Base-by-base conservation (phyloP, 768 basidiomycete genomes). In the Leccinum disarticulatum region DNA sequence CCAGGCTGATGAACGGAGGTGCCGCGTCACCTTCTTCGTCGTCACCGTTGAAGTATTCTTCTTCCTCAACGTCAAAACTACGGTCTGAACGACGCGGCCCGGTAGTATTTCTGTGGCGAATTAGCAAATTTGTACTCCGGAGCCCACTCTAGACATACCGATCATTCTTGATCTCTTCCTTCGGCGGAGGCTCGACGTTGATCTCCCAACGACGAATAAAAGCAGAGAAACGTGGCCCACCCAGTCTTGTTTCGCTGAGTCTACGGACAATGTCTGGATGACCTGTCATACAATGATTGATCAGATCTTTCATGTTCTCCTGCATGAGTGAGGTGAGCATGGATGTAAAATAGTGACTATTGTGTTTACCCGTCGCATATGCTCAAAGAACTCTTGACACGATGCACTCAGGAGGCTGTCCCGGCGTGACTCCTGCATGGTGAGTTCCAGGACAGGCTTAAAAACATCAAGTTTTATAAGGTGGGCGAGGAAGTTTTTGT, bases 341-440 rank as follows among this genome's bases (percentile, higher is more conserved):
- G 41, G n/a, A 14, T 36, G 22, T 52, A 48, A 47, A 11, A 41
- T 33, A 50, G 49, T 50, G 14, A 36, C 17, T 25, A 51, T 38
- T 15, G n/a, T 19, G 74, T 84, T 62, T 62, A 95, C 95, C 77
- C 86, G 83, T 56, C 94, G 87, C 74, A 98, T 90, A 65, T 85
- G 83, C 66, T 99, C 97, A 67, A 98, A 95, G 63, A 91, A 90
- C 72, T 98, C 97, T 73, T 97, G 89, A 79, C 94, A 98, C 41
- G 95, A 93, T 67, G 94, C 95, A 66, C 89, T 91, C 56, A 99
- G 78, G 61, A 99, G 81, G 75, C 95, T 99, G 73, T 99, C 97
- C 59, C 92, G 81, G 55, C 81, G 78, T 35, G 90, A 89, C 74
- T 97, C 95, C 61, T 84, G 83, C 30, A 88, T 69, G n/a, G 93